Conservation (phyloP, 1,139 yeast species). For the Protomyces inouyei region DNA sequence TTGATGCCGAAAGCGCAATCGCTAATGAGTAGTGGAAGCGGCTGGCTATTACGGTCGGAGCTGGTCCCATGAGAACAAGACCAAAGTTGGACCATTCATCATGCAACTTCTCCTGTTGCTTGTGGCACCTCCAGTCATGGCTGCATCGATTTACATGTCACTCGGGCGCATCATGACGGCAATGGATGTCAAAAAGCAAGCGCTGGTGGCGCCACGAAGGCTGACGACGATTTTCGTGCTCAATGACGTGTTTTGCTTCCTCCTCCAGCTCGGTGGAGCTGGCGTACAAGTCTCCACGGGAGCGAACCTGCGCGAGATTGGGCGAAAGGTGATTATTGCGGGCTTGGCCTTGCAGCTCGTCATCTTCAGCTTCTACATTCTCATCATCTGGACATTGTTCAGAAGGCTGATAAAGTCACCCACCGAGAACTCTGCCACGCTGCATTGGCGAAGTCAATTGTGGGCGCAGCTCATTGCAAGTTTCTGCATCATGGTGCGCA, state of each 20-base stretch:
- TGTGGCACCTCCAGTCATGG: conserved; percentile 1
- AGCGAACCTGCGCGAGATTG: conserved; percentile 1
- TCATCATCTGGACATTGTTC: background rate
- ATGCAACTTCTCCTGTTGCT: background rate
- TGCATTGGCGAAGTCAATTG: background rate
- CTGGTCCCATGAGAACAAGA: conserved; percentile 1
- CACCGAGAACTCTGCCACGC: background rate
- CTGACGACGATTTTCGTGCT: background rate
- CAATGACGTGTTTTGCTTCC: conserved; percentile 3
- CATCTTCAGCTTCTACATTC: conserved; percentile 1
- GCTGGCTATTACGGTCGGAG: background rate
- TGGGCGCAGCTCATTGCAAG: background rate
- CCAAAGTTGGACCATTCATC: background rate
- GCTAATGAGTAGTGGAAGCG: conserved; percentile 2
- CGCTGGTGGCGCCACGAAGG: background rate
- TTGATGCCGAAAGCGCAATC: background rate
- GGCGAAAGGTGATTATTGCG: background rate
- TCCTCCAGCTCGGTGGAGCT: conserved; percentile 2
- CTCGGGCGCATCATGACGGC: conserved; percentile 1
- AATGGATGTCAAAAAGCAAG: background rate
- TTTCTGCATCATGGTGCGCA: background rate
- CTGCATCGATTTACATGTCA: background rate
- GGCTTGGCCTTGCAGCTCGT: conserved; percentile 3
- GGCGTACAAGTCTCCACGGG: background rate
- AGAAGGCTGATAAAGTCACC: background rate